These are phyloP conservation scores for Fraxinus cuspidata DNA, from an alignment of 257 asterid species.

Conservation along the genomic window DNA sequence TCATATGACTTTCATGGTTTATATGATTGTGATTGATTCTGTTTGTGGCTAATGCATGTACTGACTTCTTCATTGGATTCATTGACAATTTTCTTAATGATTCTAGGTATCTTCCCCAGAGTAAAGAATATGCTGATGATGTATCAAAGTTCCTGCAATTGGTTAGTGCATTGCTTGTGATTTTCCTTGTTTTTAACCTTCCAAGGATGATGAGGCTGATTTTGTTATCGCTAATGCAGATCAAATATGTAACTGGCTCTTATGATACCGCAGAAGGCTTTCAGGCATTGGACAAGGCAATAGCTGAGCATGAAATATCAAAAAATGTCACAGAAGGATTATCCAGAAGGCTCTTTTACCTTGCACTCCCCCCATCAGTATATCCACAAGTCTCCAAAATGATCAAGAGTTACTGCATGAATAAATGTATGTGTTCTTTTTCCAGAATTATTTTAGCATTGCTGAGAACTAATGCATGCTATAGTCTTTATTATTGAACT, in stretches of 20 bases:
- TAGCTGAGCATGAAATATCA: constrained; percentile 78
- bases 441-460: neutral
- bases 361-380: constrained; percentile 99
- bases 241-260: constrained; percentile 88
- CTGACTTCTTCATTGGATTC: neutral
- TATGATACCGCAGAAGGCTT: constrained; percentile 91
- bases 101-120: constrained; percentile 71
- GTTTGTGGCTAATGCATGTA: neutral
- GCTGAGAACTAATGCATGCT: neutral
- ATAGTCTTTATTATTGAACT: neutral
- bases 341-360: constrained; percentile 91
- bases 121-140: constrained; percentile 50
- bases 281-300: constrained; percentile 72
- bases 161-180: constrained; percentile 51
- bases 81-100: constrained; percentile 10
- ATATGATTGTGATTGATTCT: neutral
- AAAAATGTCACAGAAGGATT: constrained; percentile 69
- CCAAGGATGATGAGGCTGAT: neutral
- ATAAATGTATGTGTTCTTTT: constrained; percentile 56
- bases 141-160: constrained; percentile 70
- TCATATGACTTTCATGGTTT: neutral
- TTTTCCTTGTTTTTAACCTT: constrained; percentile 7
- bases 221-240: constrained; percentile 45
- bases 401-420: constrained; percentile 75
- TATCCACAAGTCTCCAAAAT: constrained; percentile 96